Evolutionary conservation across 768 basidiomycete species (phyloP), one percentile per base, ranked within the genome.

Genomic region (Hygrophoropsis aurantiaca): DNA sequence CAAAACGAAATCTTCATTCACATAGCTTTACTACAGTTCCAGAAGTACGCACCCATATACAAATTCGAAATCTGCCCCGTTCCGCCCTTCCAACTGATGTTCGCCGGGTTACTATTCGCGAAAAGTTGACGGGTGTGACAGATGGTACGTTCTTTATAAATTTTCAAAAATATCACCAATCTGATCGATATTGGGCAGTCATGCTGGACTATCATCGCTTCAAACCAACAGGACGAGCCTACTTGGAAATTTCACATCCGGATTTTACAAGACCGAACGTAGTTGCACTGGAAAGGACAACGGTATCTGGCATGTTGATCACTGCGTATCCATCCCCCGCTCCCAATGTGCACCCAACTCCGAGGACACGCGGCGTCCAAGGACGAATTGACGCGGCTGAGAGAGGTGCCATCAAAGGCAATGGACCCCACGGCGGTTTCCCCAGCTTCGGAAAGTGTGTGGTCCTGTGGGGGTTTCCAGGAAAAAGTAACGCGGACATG

Each of bases 391-490:
- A 70, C 27, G 72, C 72, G 30, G 58, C 68, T 3, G 61, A 66
- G 39, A 60, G 72, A 20, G 68, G 70, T 13, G 45, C 62, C 40
- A 44, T 72, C n/a, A 52, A 52, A 4, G 70, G 71, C 5, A 69
- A 70, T 45, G 84, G 82, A 9, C 74, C 78, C 8, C 72, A 71
- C 30, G 86, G 75, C n/a, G 71, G 77, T 13, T 61, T 81, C 40
- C 52, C 63, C 9, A 72, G 77, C 36, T 62, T 65, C 27, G 81
- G 79, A 9, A 79, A 63, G 51, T 72, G 71, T 42, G 87, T 89
- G 19, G 72, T 81, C 5, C 55, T 87, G 1, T 77, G 70, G 60
- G 88, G 87, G 2, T 57, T 89, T 32, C 84, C 86, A 0, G 78
- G 76, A 3, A 80, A 61, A 53, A 58, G 75, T 0, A 58, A 60